Base-by-base conservation (phyloP, 352 stramenopile species). In the Pythium insidiosum region DNA sequence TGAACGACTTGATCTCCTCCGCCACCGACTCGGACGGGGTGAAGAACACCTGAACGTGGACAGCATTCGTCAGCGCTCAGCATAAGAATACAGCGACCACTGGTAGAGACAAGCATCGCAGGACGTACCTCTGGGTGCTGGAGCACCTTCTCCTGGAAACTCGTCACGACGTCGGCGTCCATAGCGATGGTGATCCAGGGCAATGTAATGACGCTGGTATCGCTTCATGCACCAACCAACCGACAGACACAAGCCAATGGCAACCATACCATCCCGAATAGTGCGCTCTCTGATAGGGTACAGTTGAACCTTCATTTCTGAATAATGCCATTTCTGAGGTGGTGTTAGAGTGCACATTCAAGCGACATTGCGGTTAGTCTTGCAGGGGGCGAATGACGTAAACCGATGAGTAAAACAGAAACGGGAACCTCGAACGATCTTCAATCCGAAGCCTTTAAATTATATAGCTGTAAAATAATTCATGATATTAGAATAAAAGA, bases 91-190 rank as follows among this genome's bases (percentile, higher is more conserved):
- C n/a, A n/a, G n/a, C n/a, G n/a, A n/a, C n/a, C n/a, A 7, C 15
- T 19, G 39, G 41, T 22, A 12, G 6, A 12, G 50, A 26, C 10
- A 38, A 6, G 2, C 48, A 9, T n/a, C 21, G n/a, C 16, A 3
- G 43, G 16, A 6, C 61, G 28, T 62, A 84, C 72, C 69, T 90
- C 77, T 48, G 77, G 77, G 41, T 84, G 58, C 42, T 75, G 59
- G 43, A 86, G 58, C 34, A 90, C 70, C 35, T 84, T 84, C 38
- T 70, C 51, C 56, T 69, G 68, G 53, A 90, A 87, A 48, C 60
- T 66, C 40, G 63, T 47, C 33, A 81, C 68, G 35, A 68, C 64
- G 29, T 62, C 61, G 25, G 67, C 61, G 72, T 88, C 69, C 75
- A 88, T 88, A 24, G 20, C 47, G 18, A n/a, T n/a, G n/a, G n/a